Base-by-base conservation (phyloP, 768 basidiomycete genomes). In the Panus rudis region DNA sequence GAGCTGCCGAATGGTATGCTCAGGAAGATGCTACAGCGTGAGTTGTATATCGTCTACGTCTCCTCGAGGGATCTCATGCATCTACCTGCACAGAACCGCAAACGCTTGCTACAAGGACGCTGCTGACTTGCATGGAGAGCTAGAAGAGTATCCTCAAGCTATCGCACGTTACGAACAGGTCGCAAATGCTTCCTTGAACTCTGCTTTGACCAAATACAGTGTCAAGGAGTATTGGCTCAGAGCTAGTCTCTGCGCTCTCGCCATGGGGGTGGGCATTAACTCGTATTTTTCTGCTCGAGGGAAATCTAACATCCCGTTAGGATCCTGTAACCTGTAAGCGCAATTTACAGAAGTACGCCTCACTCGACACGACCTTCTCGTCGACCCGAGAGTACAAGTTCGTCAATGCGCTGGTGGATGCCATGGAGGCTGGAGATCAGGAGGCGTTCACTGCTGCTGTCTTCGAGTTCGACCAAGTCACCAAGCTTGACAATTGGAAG, bases 221-320 rank as follows among this genome's bases (percentile, higher is more conserved):
- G 96, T 97, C 53, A 97, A 98, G 67, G 96, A 98, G 53, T 94
- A 94, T 57, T 98, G 92, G 91, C 71, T 98, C 26, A 75, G 81
- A 54, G 76, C 92, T 3, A 79, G 79, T 25, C 68, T 99, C 17
- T 98, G 96, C 60, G 86, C 86, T 13, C 69, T 97, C 43, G 94
- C 92, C 6, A 81, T 84, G 73, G 73, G 72, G 47, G 94, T 94
- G 64, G 53, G 85, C 66, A 24, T 28, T 30, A n/a, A 26, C 41
- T n/a, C n/a, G n/a, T n/a, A n/a, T n/a, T n/a, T n/a, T n/a, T n/a
- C n/a, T n/a, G n/a, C n/a, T n/a, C n/a, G n/a, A n/a, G n/a, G n/a
- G n/a, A n/a, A n/a, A n/a, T n/a, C 32, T 12, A 37, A 16, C 37
- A 4, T 23, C n/a, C 12, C 43, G 20, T 38, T 43, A 97, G 93